These are phyloP conservation scores for Cyclostephanos tholiformis DNA, from an alignment of 108 stramenopile genomes.

Conservation along the genomic window DNA sequence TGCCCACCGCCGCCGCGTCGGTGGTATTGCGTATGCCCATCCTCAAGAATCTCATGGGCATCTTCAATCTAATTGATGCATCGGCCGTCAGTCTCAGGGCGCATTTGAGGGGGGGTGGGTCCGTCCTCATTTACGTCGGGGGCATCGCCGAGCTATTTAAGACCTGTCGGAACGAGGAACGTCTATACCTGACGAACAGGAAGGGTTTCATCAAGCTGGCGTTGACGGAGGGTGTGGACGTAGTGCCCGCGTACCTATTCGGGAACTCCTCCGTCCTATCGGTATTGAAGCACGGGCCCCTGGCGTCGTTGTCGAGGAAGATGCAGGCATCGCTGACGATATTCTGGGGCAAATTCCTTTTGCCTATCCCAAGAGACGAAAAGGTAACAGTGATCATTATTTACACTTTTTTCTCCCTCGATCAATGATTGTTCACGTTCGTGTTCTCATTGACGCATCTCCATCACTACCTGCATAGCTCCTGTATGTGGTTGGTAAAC, in stretches of 20 bases:
- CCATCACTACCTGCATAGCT: conserved; percentile 23
- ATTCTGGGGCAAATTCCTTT: conserved; percentile 74
- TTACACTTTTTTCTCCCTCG: not conserved
- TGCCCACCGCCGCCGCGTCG: conserved; percentile 57
- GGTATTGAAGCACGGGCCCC: conserved; percentile 56
- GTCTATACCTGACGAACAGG: conserved; percentile 62
- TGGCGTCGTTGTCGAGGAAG: conserved; percentile 67
- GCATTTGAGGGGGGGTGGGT: conserved; percentile 45
- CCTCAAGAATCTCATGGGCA: conserved; percentile 78
- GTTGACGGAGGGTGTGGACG: conserved; percentile 68
- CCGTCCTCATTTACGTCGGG: conserved; percentile 73
- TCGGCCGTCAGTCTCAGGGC: conserved; percentile 34
- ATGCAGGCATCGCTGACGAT: conserved; percentile 67
- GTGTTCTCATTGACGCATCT: not conserved
- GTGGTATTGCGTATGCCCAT: conserved; percentile 56
- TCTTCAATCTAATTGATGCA: conserved; percentile 75
- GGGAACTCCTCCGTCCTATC: conserved; percentile 76
- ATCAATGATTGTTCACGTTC: not conserved
- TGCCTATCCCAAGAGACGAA: conserved; percentile 79
- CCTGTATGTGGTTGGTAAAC: conserved; percentile 66
- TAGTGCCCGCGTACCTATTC: conserved; percentile 79
- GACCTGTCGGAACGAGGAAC: conserved; percentile 58
- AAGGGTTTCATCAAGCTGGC: conserved; percentile 88
- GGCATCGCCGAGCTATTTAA: conserved; percentile 91
- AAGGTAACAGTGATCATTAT: conserved; percentile 31